Conservation (phyloP, 2,329 filamentous ascomycete species). For the Calonectria pauciramosa region DNA sequence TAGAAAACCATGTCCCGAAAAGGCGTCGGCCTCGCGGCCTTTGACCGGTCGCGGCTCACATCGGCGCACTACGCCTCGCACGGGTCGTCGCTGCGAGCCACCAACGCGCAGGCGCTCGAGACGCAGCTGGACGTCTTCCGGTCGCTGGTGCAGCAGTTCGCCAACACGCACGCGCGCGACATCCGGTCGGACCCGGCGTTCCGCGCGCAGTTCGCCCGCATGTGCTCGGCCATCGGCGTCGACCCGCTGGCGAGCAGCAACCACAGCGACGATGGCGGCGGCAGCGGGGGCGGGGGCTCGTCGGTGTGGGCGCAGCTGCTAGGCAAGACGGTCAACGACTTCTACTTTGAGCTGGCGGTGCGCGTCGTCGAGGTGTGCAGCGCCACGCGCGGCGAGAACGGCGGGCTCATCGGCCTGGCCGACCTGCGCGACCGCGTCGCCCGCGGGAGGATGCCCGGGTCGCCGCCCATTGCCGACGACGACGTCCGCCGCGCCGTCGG, state of each 20-base stretch:
- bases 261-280: constrained; percentile 53
- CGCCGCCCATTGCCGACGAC: constrained; percentile 88
- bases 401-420: constrained; percentile 86
- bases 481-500: constrained; percentile 92
- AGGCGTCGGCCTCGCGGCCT: constrained; percentile 91
- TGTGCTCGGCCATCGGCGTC: constrained; percentile 97
- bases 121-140: constrained; percentile 98
- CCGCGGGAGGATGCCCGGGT: constrained; percentile 80
- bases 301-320: constrained; percentile 95
- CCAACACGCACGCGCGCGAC: constrained; percentile 92
- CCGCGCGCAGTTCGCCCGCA: constrained; percentile 96
- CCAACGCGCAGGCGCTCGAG: constrained; percentile 87
- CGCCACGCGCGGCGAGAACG: constrained; percentile 89
- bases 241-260: constrained; percentile 81
- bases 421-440: constrained; percentile 85
- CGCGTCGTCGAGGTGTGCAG: constrained; percentile 93
- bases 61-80: constrained; percentile 92
- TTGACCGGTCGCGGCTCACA: constrained; percentile 86
- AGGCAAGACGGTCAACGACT: constrained; percentile 93
- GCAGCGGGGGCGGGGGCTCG: constrained; percentile 67
- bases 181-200: constrained; percentile 97
- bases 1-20: constrained; percentile 73
- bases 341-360: constrained; percentile 98
- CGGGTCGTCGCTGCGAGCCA: constrained; percentile 86
- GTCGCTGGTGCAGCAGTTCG: constrained; percentile 94